Conservation (phyloP, 495 filamentous ascomycete species). For the Penicillium pulvis region DNA sequence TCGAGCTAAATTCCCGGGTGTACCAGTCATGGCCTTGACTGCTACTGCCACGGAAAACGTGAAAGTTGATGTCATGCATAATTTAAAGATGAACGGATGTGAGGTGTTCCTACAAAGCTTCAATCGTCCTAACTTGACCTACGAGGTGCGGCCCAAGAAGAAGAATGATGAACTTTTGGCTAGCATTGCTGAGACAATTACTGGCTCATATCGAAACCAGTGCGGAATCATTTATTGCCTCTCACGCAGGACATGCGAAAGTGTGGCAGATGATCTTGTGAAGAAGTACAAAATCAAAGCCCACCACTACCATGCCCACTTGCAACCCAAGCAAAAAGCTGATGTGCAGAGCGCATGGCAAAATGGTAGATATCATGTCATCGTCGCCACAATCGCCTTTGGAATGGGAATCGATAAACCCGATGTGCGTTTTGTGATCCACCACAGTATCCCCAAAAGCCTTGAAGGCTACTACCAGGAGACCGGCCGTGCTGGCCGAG, state of each 20-base stretch:
- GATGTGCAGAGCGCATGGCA: slow-evolving; percentile 82
- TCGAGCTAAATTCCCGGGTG: slow-evolving; percentile 65
- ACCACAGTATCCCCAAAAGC: slow-evolving; percentile 88
- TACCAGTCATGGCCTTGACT: slow-evolving; percentile 92
- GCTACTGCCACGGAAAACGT: slow-evolving; percentile 95
- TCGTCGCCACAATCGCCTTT: slow-evolving; percentile 98
- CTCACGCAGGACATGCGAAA: slow-evolving; percentile 80
- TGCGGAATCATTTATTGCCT: slow-evolving; percentile 95
- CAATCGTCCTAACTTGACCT: slow-evolving; percentile 88
- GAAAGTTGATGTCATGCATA: slow-evolving; percentile 83
- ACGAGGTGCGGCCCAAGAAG: slow-evolving; percentile 70
- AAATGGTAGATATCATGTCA: slow-evolving; percentile 72
- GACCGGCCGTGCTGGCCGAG: slow-evolving; percentile 90
- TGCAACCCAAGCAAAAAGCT: slow-evolving; percentile 63
- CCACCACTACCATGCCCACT: slow-evolving; percentile 81
- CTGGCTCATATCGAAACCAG: slow-evolving; percentile 60
- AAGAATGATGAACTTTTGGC: slow-evolving; percentile 58
- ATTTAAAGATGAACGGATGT: slow-evolving; percentile 77
- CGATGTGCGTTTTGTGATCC: slow-evolving; percentile 93
- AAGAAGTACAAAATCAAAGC: slow-evolving; percentile 67
- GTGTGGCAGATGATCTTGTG: slow-evolving; percentile 68
- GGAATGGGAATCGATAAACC: slow-evolving; percentile 99
- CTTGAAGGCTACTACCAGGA: slow-evolving; percentile 99
- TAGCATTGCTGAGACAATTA: slow-evolving; percentile 73
- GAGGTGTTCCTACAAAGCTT: slow-evolving; percentile 85